A percentile compares a stretch with the other conserved stretches of the same genome.
phyloP scores from a whole-genome alignment of 371 early-diverging fungal species.

The Sporodiniella umbellata region DNA sequence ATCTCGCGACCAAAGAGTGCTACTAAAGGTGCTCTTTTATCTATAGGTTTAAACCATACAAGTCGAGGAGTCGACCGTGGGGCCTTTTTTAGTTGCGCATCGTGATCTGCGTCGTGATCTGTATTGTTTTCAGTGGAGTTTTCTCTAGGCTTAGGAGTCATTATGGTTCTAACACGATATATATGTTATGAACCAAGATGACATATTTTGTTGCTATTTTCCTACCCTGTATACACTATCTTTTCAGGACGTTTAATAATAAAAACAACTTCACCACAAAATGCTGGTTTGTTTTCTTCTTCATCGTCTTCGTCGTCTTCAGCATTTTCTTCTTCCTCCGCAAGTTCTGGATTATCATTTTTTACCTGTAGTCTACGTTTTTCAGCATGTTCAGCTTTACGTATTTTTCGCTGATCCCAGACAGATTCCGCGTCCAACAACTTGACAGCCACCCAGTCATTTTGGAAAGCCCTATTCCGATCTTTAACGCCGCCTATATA shows the following conservation, averaged over 20 bases:
- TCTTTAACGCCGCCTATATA: slow-evolving; percentile 64
- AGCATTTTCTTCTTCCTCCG: slow-evolving; percentile 1
- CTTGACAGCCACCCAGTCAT: slow-evolving; percentile 74
- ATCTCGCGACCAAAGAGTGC: slow-evolving; percentile 57
- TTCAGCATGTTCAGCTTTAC: slow-evolving; percentile 26
- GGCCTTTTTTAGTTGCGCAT: no score
- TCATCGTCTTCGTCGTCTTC: slow-evolving; percentile 12
- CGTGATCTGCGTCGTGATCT: no score
- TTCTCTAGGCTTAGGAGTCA: background rate
- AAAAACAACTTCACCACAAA: slow-evolving; percentile 58
- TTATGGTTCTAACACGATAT: background rate
- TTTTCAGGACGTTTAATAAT: slow-evolving; percentile 45
- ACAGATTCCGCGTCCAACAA: slow-evolving; percentile 59
- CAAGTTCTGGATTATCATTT: no score
- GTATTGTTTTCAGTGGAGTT: background rate
- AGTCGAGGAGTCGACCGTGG: slow-evolving; percentile 17
- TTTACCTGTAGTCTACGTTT: slow-evolving; percentile 15
- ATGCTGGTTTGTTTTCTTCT: slow-evolving; percentile 43
- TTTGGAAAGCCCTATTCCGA: slow-evolving; percentile 81
- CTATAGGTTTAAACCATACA: slow-evolving; percentile 78
- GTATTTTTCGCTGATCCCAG: slow-evolving; percentile 35
- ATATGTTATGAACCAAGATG: no score
- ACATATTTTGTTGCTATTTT: background rate
- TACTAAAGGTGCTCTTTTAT: slow-evolving; percentile 68
- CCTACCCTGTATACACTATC: slow-evolving; percentile 50